phyloP scores from a whole-genome alignment of 352 stramenopile species.

The Albugo candida region DNA sequence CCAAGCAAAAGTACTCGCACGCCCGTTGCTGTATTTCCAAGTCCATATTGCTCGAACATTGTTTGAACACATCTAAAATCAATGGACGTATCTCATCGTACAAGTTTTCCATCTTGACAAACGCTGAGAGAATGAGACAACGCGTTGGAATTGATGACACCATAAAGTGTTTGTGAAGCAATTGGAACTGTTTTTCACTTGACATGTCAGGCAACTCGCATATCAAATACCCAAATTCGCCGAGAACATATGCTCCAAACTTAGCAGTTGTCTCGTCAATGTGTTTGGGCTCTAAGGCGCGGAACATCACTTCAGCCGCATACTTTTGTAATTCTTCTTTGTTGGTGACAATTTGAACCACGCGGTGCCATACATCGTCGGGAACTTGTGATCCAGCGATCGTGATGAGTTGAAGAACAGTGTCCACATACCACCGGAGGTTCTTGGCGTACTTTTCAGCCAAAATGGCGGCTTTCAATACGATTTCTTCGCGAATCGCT shows the following conservation, averaged over 20 bases:
- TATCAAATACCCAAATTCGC: conserved; percentile 95
- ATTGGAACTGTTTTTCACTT: conserved; percentile 87
- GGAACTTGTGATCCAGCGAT: conserved; percentile 85
- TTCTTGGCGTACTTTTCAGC: conserved; percentile 95
- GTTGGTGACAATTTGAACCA: conserved; percentile 99
- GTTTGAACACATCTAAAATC: conserved; percentile 83
- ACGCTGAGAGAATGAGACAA: conserved; percentile 88
- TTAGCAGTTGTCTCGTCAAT: conserved; percentile 92
- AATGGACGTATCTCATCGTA: conserved; percentile 72
- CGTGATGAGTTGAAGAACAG: conserved; percentile 92
- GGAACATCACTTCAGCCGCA: conserved; percentile 87
- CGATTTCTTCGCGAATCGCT: conserved; percentile 88
- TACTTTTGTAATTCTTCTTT: conserved; percentile 92
- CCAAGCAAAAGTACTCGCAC: conserved; percentile 89
- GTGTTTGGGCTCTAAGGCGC: conserved; percentile 81
- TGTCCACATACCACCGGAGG: conserved; percentile 94
- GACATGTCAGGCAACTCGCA: conserved; percentile 72
- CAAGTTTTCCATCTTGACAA: conserved; percentile 90
- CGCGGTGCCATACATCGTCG: conserved; percentile 94
- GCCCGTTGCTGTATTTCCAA: conserved; percentile 95
- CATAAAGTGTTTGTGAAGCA: conserved; percentile 92
- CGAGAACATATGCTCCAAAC: conserved; percentile 90
- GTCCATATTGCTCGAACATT: conserved; percentile 87
- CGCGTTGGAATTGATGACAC: conserved; percentile 70
- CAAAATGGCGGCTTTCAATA: conserved; percentile 97